Evolutionary conservation across 1,139 yeast species (phyloP), one percentile per base, ranked within the genome.

Genomic region (Zygosaccharomyces sapae): DNA sequence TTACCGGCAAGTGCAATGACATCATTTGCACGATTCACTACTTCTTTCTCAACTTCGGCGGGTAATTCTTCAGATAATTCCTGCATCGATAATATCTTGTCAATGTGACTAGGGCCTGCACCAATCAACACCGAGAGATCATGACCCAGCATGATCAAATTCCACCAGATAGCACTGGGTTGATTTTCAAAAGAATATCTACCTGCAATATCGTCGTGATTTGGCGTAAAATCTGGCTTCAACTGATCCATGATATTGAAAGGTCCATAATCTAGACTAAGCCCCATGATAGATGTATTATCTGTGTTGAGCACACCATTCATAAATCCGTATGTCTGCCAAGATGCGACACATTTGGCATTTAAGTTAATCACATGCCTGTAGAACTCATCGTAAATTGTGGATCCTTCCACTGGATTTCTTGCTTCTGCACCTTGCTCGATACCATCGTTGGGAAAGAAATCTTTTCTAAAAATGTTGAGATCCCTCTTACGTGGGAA

Each of bases 241-340:
- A 83, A 92, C 47, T 79, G 79, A 61, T 90, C 97, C 81, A 86
- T 74, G 47, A 89, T 86, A 20, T 95, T 86, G 69, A 87, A 92
- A 1, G 98, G 98, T 3, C 98, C 98, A 65, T 84, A 92, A 66
- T 92, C 98, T 68, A 92, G 79, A 0, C 96, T 80, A 12, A 90
- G 71, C 0, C 98, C 98, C 38, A 84, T 63, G 5, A 92, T 74
- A 0, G 96, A 87, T 0, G 96, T 88, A 62, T 92, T 92, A 63
- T 92, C 98, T 0, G 97, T 90, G 63, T 92, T 92, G 51, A 92
- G 71, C 2, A 92, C 98, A 5, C 98, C 98, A 61, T 92, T 92
- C 59, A 90, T 69, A 61, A 90, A 89, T 2, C 97, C 97, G 66
- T 88, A 90, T 0, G 83, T 77, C 65, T 92, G 97, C 88, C 96